phyloP scores from a whole-genome alignment of 2,329 filamentous ascomycete genomes.

The Ophiosphaerella herpotricha region DNA sequence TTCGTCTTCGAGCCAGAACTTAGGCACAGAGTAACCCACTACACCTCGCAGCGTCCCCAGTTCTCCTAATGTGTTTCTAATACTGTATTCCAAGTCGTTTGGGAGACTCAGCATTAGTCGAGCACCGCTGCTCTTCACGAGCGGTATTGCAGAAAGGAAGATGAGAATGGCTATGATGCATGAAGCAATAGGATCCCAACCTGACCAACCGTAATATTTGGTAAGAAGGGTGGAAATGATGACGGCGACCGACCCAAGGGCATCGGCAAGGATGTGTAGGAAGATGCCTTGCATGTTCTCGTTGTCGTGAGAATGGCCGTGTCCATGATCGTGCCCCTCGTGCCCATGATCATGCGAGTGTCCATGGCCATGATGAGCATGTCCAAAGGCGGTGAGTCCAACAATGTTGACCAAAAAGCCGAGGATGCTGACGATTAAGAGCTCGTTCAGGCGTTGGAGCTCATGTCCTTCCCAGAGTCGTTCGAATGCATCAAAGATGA shows the following conservation, averaged over 20 bases:
- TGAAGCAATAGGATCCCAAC: slow-evolving; percentile 93
- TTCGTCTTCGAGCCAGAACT: slow-evolving; percentile 88
- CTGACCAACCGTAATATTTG: slow-evolving; percentile 84
- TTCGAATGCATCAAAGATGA: slow-evolving; percentile 92
- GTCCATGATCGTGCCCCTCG: slow-evolving; percentile 36
- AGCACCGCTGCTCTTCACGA: slow-evolving; percentile 83
- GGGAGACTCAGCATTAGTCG: slow-evolving; percentile 84
- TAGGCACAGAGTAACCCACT: slow-evolving; percentile 80
- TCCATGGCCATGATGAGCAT: slow-evolving; percentile 62
- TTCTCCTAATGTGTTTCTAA: slow-evolving; percentile 84
- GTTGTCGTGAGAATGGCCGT: slow-evolving; percentile 71
- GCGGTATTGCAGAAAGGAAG: slow-evolving; percentile 85
- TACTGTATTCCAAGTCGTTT: slow-evolving; percentile 81
- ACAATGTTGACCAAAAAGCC: slow-evolving; percentile 90
- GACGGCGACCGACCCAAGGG: slow-evolving; percentile 90
- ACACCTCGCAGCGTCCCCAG: slow-evolving; percentile 83
- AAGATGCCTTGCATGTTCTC: slow-evolving; percentile 99
- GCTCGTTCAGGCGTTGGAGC: slow-evolving; percentile 81
- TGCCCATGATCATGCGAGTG: slow-evolving; percentile 46
- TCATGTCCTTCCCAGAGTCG: slow-evolving; percentile 81
- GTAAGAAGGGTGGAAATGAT: slow-evolving; percentile 90
- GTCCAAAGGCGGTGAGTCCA: slow-evolving; percentile 82
- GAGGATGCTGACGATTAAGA: slow-evolving; percentile 84
- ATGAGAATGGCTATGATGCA: slow-evolving; percentile 93
- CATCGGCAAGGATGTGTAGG: slow-evolving; percentile 91